Conservation (phyloP, 192 early-diverging fungal species). For the Dissophora globulifera region DNA sequence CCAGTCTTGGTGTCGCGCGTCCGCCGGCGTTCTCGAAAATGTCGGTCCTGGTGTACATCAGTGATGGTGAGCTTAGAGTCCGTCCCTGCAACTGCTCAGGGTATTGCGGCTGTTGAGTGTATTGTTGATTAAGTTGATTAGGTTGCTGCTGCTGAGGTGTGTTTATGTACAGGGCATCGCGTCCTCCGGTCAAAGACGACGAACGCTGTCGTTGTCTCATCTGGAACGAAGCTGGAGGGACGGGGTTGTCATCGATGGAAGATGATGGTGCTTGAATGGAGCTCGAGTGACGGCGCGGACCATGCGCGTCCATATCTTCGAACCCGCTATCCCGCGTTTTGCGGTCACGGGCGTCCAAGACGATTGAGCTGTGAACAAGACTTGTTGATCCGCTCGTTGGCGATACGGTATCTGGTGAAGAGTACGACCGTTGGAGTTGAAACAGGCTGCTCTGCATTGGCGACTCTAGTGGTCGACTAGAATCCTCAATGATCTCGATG, state of each 20-base stretch:
- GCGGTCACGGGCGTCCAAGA: slow-evolving; percentile 5
- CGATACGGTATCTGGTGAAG: no score
- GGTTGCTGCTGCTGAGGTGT: slow-evolving; percentile 10
- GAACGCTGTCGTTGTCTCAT: slow-evolving; percentile 11
- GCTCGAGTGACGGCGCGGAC: slow-evolving; percentile 25
- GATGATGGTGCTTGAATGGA: neutral
- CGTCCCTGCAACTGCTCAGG: no score
- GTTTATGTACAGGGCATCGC: neutral
- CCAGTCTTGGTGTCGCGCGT: neutral
- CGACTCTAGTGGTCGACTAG: neutral
- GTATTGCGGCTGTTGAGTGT: neutral
- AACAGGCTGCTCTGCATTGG: neutral
- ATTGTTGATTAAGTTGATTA: neutral
- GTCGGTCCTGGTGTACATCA: no score
- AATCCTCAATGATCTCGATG: slow-evolving; percentile 16
- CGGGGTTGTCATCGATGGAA: neutral
- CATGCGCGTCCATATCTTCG: slow-evolving; percentile 8
- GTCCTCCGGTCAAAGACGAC: neutral
- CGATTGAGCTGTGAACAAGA: neutral
- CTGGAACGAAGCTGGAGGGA: neutral
- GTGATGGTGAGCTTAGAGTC: neutral
- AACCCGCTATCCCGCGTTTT: slow-evolving; percentile 25
- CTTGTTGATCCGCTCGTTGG: no score
- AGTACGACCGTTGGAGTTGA: neutral
- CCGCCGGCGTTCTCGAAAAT: no score